phyloP scores from a whole-genome alignment of 2,329 filamentous ascomycete species.

The Apiospora koreana region DNA sequence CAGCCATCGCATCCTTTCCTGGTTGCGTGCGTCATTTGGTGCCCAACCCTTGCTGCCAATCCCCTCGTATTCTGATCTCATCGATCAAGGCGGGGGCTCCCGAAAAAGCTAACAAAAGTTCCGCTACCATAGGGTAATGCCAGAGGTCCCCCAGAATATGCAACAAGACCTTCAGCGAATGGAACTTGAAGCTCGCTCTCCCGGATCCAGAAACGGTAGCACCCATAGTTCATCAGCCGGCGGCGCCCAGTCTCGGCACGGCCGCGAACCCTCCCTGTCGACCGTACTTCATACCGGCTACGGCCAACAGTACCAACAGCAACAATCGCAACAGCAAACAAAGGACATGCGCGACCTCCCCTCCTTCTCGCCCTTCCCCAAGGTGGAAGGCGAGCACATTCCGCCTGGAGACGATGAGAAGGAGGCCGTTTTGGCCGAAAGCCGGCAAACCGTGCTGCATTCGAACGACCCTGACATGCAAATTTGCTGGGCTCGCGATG shows the following conservation, averaged over 20 bases:
- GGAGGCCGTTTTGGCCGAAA: constrained; percentile 84
- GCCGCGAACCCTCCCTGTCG: constrained; percentile 46
- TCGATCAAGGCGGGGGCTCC: not conserved
- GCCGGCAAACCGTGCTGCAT: constrained; percentile 79
- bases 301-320: constrained; percentile 31
- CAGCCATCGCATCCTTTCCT: not conserved
- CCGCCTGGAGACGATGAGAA: constrained; percentile 94
- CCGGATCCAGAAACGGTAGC: constrained; percentile 36
- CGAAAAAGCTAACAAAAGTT: constrained; percentile 4
- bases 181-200: constrained; percentile 73
- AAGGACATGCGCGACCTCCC: constrained; percentile 55
- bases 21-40: constrained; percentile 3
- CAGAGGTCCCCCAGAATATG: constrained; percentile 95
- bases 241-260: constrained; percentile 33
- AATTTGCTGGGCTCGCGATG: constrained; percentile 93
- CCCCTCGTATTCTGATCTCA: not conserved
- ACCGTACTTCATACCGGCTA: constrained; percentile 36
- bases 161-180: constrained; percentile 90
- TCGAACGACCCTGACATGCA: constrained; percentile 97
- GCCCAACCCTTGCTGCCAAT: not conserved
- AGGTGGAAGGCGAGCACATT: constrained; percentile 82
- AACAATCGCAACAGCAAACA: constrained; percentile 20
- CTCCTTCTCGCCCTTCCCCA: constrained; percentile 90
- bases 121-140: constrained; percentile 71
- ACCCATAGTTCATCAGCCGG: constrained; percentile 26